Percentiles rank a stretch among this genome's conserved stretches.
phyloP scores from a whole-genome alignment of 257 asterid genomes.

The Rehmannia glutinosa region DNA sequence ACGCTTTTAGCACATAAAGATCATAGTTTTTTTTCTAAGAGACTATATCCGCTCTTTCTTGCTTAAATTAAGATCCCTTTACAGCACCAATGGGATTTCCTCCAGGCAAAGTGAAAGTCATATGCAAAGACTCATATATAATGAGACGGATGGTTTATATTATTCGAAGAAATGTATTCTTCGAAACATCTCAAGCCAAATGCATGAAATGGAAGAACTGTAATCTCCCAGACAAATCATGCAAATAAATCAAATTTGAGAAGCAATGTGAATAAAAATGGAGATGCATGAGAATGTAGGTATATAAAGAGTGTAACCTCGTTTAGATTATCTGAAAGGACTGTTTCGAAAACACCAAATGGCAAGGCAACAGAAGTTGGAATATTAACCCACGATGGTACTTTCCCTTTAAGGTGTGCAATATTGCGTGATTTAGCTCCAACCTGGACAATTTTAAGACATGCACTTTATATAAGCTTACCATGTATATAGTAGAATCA shows the following conservation, averaged over 20 bases:
- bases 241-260: slow-evolving; percentile 5
- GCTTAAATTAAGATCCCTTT: neutral
- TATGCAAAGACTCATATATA: neutral
- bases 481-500: slow-evolving; percentile 1
- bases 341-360: slow-evolving; percentile 87
- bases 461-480: slow-evolving; percentile 13
- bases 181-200: neutral
- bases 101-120: slow-evolving; percentile 2
- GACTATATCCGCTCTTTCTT: neutral
- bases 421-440: slow-evolving; percentile 99
- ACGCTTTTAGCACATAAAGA: neutral
- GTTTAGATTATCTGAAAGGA: slow-evolving; percentile 69
- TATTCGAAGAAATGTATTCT: neutral
- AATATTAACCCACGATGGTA: slow-evolving; percentile 88
- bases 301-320: slow-evolving; percentile 44
- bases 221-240: neutral
- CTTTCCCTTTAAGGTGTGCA: slow-evolving; percentile 78
- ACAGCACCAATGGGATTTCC: neutral
- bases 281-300: slow-evolving; percentile 17
- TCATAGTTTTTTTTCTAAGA: neutral
- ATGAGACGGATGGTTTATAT: neutral
- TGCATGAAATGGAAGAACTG: slow-evolving; percentile 4
- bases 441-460: slow-evolving; percentile 53
- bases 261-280: slow-evolving; percentile 7
- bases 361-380: slow-evolving; percentile 99